phyloP scores from a whole-genome alignment of 2,329 filamentous ascomycete species.

The Pseudocercospora fijiensis region DNA sequence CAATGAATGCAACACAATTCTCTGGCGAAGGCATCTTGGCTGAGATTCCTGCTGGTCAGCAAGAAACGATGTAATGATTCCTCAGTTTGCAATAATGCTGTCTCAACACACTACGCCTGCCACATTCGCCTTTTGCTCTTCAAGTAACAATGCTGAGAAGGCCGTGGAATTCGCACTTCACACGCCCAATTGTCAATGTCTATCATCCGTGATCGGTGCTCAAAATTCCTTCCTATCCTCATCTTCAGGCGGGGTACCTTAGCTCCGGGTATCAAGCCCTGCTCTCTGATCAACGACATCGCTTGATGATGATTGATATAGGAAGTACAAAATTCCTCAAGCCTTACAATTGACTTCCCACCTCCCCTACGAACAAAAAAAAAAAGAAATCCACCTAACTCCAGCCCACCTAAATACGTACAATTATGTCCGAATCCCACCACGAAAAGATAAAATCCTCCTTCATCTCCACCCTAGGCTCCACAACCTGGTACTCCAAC shows the following conservation, averaged over 20 bases:
- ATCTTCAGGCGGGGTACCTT: neutral
- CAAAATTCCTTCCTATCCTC: neutral
- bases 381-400: no score
- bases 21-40: neutral
- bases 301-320: conserved; percentile 1
- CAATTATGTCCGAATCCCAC: neutral
- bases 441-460: neutral
- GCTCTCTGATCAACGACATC: neutral
- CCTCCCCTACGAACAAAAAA: neutral
- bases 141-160: neutral
- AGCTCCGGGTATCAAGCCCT: neutral
- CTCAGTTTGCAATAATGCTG: neutral
- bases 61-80: neutral
- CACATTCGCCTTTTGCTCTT: neutral
- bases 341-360: neutral
- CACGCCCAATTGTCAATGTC: neutral
- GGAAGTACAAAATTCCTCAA: neutral
- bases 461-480: neutral
- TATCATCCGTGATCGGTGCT: neutral
- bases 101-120: neutral
- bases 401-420: no score
- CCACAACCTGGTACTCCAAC: neutral
- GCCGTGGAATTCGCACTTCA: neutral
- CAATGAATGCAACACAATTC: neutral
- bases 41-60: neutral